Evolutionary conservation across 2,329 filamentous ascomycete species (phyloP), one percentile per base, ranked within the genome.

Genomic region (Fusarium sp.): DNA sequence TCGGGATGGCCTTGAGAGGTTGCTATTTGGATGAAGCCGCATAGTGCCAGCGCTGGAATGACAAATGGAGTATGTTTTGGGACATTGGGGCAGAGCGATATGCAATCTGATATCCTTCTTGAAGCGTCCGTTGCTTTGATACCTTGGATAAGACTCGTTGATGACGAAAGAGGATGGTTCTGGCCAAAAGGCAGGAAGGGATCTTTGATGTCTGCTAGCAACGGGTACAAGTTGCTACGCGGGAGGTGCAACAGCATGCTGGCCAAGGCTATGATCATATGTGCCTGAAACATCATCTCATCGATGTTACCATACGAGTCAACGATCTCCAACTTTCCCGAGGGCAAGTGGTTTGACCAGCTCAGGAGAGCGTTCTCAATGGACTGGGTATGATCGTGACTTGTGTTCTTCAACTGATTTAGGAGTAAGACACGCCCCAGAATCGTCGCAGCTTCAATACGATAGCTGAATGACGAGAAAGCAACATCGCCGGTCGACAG

Each of bases 61-160:
- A 77, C 55, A 2, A 74, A 77, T 0, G 75, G 75, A 11, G 75
- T 72, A 8, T 77, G 74, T 0, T 77, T 77, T 11, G 70, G 69
- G 2, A 76, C 67, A 3, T 75, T 75, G 0, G 74, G 71, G 1
- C 72, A 75, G 1, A 77, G 59, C 0, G 75, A 75, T 32, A 75
- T 72, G 6, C 61, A 76, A 36, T 77, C 74, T 2, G 73, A 75
- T 14, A 77, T 69, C 7, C 75, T 61, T 13, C 72, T 65, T 1
- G 75, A 76, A 2, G 75, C 75, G 17, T 77, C 75, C 6, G 73
- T 75, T 8, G 75, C 75, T 41, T 77, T 77, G 8, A 77, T 73
- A 8, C 75, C 73, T 15, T 77, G 75, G 0, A 77, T 70, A 0
- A 75, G 30, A 5, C 67, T 66, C 0, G 64, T 73, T 4, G 72